Evolutionary conservation across 2,329 filamentous ascomycete species (phyloP), one percentile per base, ranked within the genome.

Genomic region (Aspergillus hortae): DNA sequence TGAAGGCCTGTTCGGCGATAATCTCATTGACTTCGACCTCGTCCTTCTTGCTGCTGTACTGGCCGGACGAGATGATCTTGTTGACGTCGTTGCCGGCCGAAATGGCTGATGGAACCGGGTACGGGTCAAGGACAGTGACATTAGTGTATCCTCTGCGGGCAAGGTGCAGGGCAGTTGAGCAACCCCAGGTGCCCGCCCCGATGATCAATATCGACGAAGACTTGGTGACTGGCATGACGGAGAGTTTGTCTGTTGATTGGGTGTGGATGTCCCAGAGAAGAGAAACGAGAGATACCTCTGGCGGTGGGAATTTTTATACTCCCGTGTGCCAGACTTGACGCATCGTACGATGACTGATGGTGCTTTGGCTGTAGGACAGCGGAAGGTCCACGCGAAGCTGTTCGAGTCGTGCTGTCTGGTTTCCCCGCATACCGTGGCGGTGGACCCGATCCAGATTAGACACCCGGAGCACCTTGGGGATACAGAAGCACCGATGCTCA

Each of bases 1-100:
- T 60, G 17, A 67, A 64, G 2, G 67, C 68, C 45, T 68, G 51
- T 58, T 73, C 61, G 4, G 64, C 50, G 38, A 71, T 63, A 3
- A 58, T 51, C 45, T 63, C 60, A 17, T 58, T 60, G 10, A 60
- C 54, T 5, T 61, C 56, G 12, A 60, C 56, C 15, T 60, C 51
- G 43, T 62, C 59, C 2, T 70, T 68, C 15, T 75, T 61, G 14
- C 68, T 71, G 67, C 57, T 59, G 33, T 61, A 58, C 48, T 61
- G 57, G 15, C 57, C 56, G 11, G 57, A 57, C 25, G 59, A 61
- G 51, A 77, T 74, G 53, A 77, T 75, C 61, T 78, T 78, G 60
- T 78, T 78, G 11, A 78, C 61, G 41, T 78, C 76, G 50, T 75
- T 67, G 3, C 75, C 76, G 1, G 76, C 76, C 0, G 76, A 77